Evolutionary conservation across 331 rosid genomes (phyloP), one percentile per base, ranked within the genome.

Genomic region (Quercus lobata): DNA sequence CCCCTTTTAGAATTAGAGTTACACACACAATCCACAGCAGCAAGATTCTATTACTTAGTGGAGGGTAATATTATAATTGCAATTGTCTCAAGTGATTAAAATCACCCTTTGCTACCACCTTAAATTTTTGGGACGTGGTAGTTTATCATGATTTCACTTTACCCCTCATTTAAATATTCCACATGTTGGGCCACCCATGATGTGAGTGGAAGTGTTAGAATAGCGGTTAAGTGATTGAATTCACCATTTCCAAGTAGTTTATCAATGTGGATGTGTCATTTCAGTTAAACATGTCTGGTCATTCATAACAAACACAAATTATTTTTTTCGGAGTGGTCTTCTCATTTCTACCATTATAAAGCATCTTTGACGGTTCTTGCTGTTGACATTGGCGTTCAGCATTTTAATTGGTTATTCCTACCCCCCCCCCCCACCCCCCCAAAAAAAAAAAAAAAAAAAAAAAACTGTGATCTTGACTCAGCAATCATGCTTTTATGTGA

Each of bases 401-500:
- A 63, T 3, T 63, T 30, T 16, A 63, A 63, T 34, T 34, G 49
- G 72, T 68, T 34, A 49, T 25, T 34, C 55, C 18, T 0, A 27
- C 2, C 55, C 18, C 17, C 5, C 5, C 17, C 4, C 9, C 37
- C 69, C 18, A 10, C 19, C 25, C 18, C 0, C 6, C 5, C 3
- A 1, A 34, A 34, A 32, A 34, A 34, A 27, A 27, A 25, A 22
- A 22, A 25, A 22, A 22, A 22, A 22, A 32, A 6, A 35, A 35
- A 35, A 6, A 1, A 2, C 27, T 77, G n/a, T 71, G 77, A 62
- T 71, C 71, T 72, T 21, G 24, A 83, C 75, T 68, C 73, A 84
- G 15, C 57, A 49, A 80, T 53, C 24, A 19, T 29, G 46, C n/a
- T 75, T 68, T 76, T 24, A 69, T 75, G 19, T 82, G 30, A 32